Conservation (phyloP, 164 flowering plant species). For the Vitis rupestris region DNA sequence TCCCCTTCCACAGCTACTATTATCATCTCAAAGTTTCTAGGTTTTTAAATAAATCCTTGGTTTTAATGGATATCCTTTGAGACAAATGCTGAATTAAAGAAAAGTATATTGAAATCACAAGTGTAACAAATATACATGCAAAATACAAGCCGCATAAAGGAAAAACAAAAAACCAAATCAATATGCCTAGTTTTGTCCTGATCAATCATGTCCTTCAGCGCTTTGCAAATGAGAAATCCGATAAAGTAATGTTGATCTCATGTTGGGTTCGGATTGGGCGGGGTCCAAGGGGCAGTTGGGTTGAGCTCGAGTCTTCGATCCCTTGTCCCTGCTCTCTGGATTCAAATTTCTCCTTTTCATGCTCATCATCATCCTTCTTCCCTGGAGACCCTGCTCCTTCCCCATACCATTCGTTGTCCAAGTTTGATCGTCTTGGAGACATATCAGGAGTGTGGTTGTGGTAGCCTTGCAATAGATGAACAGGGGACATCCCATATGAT, state of each 20-base stretch:
- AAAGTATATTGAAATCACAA: too few relatives aligned
- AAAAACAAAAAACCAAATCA: not conserved
- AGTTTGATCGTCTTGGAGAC: conserved; percentile 25
- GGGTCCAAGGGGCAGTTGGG: conserved; percentile 8
- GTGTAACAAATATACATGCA: too few relatives aligned
- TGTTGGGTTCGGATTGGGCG: conserved; percentile 17
- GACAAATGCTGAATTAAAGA: too few relatives aligned
- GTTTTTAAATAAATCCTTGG: too few relatives aligned
- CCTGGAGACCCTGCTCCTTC: conserved; percentile 6
- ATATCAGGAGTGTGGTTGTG: conserved; percentile 15
- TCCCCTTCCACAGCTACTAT: too few relatives aligned
- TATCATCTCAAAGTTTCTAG: too few relatives aligned
- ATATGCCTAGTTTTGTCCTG: too few relatives aligned
- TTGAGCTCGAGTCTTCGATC: conserved; percentile 1
- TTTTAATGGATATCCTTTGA: too few relatives aligned
- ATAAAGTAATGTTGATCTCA: conserved; percentile 11
- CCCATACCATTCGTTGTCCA: conserved; percentile 23
- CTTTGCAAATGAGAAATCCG: conserved; percentile 23
- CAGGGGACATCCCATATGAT: conserved; percentile 41
- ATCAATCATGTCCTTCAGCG: too few relatives aligned
- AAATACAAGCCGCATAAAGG: too few relatives aligned
- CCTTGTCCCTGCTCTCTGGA: not conserved
- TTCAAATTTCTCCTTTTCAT: too few relatives aligned
- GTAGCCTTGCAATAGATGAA: conserved; percentile 37
- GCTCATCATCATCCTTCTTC: too few relatives aligned